These are phyloP conservation scores for Thymus mandschuricus DNA, from an alignment of 257 asterid genomes.

Conservation along the genomic window DNA sequence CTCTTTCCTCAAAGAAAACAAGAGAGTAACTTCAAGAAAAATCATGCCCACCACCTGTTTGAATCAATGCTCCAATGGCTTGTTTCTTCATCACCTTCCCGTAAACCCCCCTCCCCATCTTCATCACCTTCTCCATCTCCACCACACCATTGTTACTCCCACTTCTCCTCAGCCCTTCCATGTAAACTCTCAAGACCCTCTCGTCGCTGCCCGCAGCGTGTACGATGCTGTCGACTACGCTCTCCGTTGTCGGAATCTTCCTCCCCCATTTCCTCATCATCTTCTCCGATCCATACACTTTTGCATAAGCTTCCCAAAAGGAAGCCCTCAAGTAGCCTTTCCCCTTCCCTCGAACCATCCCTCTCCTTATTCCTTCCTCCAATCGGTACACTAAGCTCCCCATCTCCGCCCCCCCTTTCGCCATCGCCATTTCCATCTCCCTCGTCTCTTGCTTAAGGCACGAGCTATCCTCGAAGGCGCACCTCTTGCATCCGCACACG, in stretches of 20 bases:
- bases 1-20: no score
- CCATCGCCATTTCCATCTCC: slow-evolving; percentile 55
- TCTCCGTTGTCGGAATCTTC: slow-evolving; percentile 55
- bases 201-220: slow-evolving; percentile 78
- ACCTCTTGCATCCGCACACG: slow-evolving; percentile 66
- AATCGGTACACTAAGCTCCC: slow-evolving; percentile 67
- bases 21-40: no score
- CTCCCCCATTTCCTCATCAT: slow-evolving; percentile 76
- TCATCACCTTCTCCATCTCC: slow-evolving; percentile 76
- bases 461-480: slow-evolving; percentile 52
- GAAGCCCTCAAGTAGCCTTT: slow-evolving; percentile 84
- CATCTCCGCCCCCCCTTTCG: slow-evolving; percentile 55
- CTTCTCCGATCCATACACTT: slow-evolving; percentile 60
- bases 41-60: slow-evolving; percentile 38
- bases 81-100: slow-evolving; percentile 87
- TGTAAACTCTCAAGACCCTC: slow-evolving; percentile 53
- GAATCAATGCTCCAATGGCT: slow-evolving; percentile 61
- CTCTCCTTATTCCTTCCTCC: slow-evolving; percentile 80
- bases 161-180: slow-evolving; percentile 57
- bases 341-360: slow-evolving; percentile 70
- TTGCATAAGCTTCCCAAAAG: slow-evolving; percentile 71
- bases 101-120: slow-evolving; percentile 80
- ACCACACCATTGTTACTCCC: slow-evolving; percentile 48
- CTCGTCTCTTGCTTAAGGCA: slow-evolving; percentile 56
- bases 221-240: slow-evolving; percentile 66